phyloP scores from a whole-genome alignment of 202 grass and related monocot genomes.

The Alloteropsis angusta region DNA sequence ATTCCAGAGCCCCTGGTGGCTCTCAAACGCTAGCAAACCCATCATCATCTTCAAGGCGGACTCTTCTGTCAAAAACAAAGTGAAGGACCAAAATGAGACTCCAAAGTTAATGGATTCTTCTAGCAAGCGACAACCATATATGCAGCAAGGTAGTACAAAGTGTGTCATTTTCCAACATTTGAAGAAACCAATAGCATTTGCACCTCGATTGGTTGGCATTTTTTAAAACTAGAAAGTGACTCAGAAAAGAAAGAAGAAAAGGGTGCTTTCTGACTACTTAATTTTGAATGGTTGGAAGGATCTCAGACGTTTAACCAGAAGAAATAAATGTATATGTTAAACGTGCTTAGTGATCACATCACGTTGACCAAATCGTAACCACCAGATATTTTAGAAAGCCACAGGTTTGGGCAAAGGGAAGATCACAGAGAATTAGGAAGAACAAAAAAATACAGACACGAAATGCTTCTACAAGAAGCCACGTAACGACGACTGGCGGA shows the following conservation, averaged over 20 bases:
- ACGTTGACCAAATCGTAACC: constrained; percentile 32
- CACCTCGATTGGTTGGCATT: neutral
- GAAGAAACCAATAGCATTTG: neutral
- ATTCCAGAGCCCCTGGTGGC: constrained; percentile 59
- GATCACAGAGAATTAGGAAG: neutral
- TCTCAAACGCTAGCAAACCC: constrained; percentile 57
- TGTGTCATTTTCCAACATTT: neutral
- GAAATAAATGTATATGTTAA: neutral
- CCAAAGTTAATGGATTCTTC: neutral
- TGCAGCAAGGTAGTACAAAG: neutral
- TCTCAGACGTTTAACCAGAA: constrained; percentile 6
- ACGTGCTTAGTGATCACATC: constrained; percentile 11
- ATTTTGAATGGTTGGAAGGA: constrained; percentile 7
- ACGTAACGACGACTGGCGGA: neutral
- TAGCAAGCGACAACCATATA: neutral
- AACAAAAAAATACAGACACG: neutral
- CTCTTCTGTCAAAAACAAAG: constrained; percentile 24
- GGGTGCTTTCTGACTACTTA: constrained; percentile 14
- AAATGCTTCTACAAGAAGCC: neutral
- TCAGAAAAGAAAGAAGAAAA: constrained; percentile 7
- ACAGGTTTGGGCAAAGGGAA: neutral
- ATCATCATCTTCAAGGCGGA: constrained; percentile 36
- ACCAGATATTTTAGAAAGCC: constrained; percentile 26
- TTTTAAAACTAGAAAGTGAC: constrained; percentile 15
- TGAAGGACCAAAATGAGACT: constrained; percentile 14